phyloP scores from a whole-genome alignment of 1,139 yeast genomes.

The Candida sanyaensis region DNA sequence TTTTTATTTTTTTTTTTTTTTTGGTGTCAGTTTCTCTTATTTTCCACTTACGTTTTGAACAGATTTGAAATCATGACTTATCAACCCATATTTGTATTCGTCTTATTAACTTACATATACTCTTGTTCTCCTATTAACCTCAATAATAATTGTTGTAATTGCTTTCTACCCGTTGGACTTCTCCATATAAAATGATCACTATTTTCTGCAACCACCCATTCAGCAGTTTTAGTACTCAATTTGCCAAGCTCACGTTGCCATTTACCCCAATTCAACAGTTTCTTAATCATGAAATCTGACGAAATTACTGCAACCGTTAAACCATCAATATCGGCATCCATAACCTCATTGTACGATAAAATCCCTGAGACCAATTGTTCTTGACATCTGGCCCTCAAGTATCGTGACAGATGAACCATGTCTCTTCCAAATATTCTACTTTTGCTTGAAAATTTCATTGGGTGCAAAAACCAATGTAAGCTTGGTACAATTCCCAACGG shows the following conservation, averaged over 20 bases:
- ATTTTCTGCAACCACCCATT: slow-evolving; percentile 78
- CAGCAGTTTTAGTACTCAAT: slow-evolving; percentile 50
- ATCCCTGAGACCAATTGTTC: slow-evolving; percentile 72
- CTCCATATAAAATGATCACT: slow-evolving; percentile 66
- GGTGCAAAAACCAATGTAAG: slow-evolving; percentile 48
- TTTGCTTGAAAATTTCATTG: slow-evolving; percentile 49
- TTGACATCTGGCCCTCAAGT: slow-evolving; percentile 68
- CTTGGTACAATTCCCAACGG: slow-evolving; percentile 56
- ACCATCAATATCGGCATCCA: slow-evolving; percentile 52
- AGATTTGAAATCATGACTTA: not conserved
- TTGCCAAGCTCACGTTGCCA: slow-evolving; percentile 78
- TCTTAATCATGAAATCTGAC: slow-evolving; percentile 66
- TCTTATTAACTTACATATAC: slow-evolving; percentile 3
- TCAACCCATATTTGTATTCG: no score
- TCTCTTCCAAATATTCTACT: slow-evolving; percentile 68
- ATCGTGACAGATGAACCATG: slow-evolving; percentile 60
- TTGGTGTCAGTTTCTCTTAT: not conserved
- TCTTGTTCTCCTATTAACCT: slow-evolving; percentile 39
- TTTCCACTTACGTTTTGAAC: no score
- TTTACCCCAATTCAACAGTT: slow-evolving; percentile 73
- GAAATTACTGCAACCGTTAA: slow-evolving; percentile 70
- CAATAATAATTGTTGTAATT: slow-evolving; percentile 53
- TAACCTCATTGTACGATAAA: slow-evolving; percentile 65
- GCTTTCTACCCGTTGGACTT: slow-evolving; percentile 51
- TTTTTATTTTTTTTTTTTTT: no score